phyloP scores from a whole-genome alignment of 768 basidiomycete species.

The Tubosaeta sp. region DNA sequence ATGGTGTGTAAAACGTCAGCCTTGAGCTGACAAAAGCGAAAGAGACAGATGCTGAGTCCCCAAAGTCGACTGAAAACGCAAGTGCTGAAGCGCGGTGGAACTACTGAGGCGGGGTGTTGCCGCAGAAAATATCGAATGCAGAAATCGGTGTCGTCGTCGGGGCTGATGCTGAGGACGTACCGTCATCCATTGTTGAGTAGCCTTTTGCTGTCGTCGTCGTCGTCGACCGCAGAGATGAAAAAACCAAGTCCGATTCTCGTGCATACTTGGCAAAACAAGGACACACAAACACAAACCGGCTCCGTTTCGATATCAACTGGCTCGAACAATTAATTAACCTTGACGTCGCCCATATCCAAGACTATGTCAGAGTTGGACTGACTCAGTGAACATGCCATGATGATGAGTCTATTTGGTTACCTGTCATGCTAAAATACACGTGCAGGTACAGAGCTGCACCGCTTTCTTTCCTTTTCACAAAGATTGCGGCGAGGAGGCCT shows the following conservation, averaged over 20 bases:
- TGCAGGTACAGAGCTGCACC: neutral
- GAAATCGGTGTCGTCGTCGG: slow-evolving; percentile 56
- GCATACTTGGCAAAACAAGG: slow-evolving; percentile 13
- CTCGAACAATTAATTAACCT: no score
- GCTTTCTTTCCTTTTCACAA: neutral
- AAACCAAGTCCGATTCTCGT: neutral
- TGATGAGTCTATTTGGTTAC: no score
- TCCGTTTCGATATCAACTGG: no score
- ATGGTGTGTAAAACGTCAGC: slow-evolving; percentile 34
- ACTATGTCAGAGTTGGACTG: no score
- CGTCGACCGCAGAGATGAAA: slow-evolving; percentile 4
- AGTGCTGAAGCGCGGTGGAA: slow-evolving; percentile 31
- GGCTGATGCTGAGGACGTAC: slow-evolving; percentile 81
- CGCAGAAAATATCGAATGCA: slow-evolving; percentile 41
- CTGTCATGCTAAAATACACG: no score
- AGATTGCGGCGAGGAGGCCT: neutral
- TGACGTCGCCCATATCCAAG: no score
- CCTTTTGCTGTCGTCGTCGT: slow-evolving; percentile 26
- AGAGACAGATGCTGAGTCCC: slow-evolving; percentile 18
- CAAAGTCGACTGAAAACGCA: slow-evolving; percentile 25
- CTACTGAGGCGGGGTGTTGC: slow-evolving; percentile 31
- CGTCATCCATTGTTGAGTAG: slow-evolving; percentile 54
- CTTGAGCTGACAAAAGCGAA: slow-evolving; percentile 29
- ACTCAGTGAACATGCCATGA: neutral
- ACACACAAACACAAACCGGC: slow-evolving; percentile 9